These are phyloP conservation scores for Butyriboletus appendiculatus DNA, from an alignment of 1,284 basidiomycete genomes.

Conservation along the genomic window DNA sequence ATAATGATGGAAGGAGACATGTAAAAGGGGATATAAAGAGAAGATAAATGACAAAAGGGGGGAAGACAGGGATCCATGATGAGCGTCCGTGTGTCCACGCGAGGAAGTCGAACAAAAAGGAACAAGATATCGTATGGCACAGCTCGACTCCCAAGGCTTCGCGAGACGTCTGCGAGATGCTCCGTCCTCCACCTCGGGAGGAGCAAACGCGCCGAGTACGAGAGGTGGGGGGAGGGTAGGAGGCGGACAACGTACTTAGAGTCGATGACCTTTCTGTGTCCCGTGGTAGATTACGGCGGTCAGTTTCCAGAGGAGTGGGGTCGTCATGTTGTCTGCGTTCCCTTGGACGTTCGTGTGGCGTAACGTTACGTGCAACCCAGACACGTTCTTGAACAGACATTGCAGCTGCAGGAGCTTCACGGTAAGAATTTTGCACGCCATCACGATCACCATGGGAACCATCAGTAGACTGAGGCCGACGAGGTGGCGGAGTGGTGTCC, in stretches of 20 bases:
- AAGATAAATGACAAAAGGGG: slow-evolving; percentile 28
- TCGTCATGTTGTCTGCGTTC: slow-evolving; percentile 32
- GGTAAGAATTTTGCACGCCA: slow-evolving; percentile 29
- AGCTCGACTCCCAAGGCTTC: slow-evolving; percentile 55
- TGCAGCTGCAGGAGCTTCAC: slow-evolving; percentile 25
- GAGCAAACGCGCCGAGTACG: slow-evolving; percentile 42
- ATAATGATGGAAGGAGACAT: slow-evolving; percentile 40
- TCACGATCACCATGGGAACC: slow-evolving; percentile 25
- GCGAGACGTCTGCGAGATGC: slow-evolving; percentile 46
- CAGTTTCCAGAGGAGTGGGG: slow-evolving; percentile 24
- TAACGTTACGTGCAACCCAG: slow-evolving; percentile 17
- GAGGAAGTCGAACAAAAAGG: slow-evolving; percentile 46
- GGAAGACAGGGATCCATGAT: slow-evolving; percentile 48
- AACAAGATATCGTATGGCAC: slow-evolving; percentile 40
- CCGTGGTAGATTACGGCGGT: slow-evolving; percentile 38
- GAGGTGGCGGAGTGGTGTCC: slow-evolving; percentile 22
- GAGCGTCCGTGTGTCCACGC: slow-evolving; percentile 56
- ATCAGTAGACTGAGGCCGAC: slow-evolving; percentile 22
- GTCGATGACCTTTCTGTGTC: slow-evolving; percentile 50
- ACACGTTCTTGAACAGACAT: slow-evolving; percentile 25
- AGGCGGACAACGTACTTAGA: slow-evolving; percentile 79
- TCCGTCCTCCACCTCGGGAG: slow-evolving; percentile 52
- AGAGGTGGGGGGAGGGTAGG: slow-evolving; percentile 49
- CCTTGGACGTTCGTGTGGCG: slow-evolving; percentile 19
- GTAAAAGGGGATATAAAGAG: slow-evolving; percentile 38